Evolutionary conservation across 2,329 filamentous ascomycete species (phyloP), one percentile per base, ranked within the genome.

Genomic region (Alternaria sp.): DNA sequence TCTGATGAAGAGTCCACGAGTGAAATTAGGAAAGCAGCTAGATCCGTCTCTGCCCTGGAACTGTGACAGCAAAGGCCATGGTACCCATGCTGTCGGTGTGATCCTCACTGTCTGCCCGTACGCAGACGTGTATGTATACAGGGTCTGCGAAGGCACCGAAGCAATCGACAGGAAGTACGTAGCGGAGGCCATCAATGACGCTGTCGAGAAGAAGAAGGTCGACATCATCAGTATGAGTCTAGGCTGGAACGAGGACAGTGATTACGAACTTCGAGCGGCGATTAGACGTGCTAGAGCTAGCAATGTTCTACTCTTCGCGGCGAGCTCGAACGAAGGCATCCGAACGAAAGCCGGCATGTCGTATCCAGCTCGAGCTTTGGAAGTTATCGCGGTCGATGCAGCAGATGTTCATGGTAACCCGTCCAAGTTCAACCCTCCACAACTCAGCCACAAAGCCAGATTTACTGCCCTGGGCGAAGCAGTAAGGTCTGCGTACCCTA

Each of bases 151-250:
- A 17, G 49, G 43, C n/a, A 61, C 21, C 2, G 26, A 54, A 1
- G 15, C 26, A 1, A 54, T 68, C n/a, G 8, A 58, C 8, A 47
- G 21, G 2, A 21, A 52, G 7, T 11, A 55, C 25, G 65, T 66
- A 1, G 58, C 51, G n/a, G 58, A 59, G 5, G 65, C 65, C 21
- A 50, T 69, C 3, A n/a, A 23, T 2, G 61, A 69, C 45, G 67
- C 67, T 13, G 57, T 69, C 11, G 32, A 54, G 15, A 49, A 60
- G 36, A 56, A 55, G 43, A 61, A 64, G 15, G 61, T 68, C 3
- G 66, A 69, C 10, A 65, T 69, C 12, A 54, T 69, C 6, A 68
- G 58, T 28, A 65, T 69, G 56, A 59, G 49, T 19, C 57, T 69
- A 15, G 66, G 66, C 4, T 67, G 60, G 65, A 4, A 36, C 3